phyloP scores from a whole-genome alignment of 495 filamentous ascomycete genomes.

The Cercophora sp. region DNA sequence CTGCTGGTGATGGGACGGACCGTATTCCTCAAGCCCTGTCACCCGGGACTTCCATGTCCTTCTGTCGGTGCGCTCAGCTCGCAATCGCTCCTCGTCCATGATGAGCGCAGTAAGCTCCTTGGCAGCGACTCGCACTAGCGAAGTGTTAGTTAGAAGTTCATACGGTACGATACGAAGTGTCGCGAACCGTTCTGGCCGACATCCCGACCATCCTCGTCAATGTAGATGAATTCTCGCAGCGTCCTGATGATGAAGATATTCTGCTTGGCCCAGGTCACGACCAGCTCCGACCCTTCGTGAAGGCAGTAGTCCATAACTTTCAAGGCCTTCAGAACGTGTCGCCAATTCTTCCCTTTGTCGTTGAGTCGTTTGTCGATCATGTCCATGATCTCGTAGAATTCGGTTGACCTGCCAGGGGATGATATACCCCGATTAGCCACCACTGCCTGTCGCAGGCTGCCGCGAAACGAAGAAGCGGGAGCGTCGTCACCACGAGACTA shows the following conservation, averaged over 20 bases:
- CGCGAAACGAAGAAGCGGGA: neutral
- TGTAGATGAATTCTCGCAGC: constrained; percentile 89
- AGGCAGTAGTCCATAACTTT: constrained; percentile 98
- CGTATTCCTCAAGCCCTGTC: constrained; percentile 83
- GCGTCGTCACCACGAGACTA: neutral
- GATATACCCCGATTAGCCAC: too few species aligned
- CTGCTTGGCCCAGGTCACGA: constrained; percentile 96
- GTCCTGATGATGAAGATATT: constrained; percentile 99
- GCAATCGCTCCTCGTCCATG: constrained; percentile 89
- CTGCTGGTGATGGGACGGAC: constrained; percentile 37
- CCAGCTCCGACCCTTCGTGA: constrained; percentile 93
- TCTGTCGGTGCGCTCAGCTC: constrained; percentile 84
- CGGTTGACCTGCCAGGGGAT: constrained; percentile 59
- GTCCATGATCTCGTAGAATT: constrained; percentile 99
- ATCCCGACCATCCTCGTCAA: constrained; percentile 91
- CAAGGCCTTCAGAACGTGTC: constrained; percentile 94
- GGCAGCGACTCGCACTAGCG: constrained; percentile 83
- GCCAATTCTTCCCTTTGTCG: constrained; percentile 99
- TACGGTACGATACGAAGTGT: too few species aligned
- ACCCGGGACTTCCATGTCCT: constrained; percentile 97
- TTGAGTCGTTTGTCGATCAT: constrained; percentile 99
- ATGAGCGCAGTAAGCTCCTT: constrained; percentile 95
- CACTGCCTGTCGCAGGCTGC: too few species aligned
- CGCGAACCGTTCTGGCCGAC: constrained; percentile 89
- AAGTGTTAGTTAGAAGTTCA: too few species aligned